A percentile compares a stretch with the other conserved stretches of the same genome.
These are phyloP conservation scores for Podospora tetraspora DNA, from an alignment of 495 filamentous ascomycete species.

Conservation along the genomic window DNA sequence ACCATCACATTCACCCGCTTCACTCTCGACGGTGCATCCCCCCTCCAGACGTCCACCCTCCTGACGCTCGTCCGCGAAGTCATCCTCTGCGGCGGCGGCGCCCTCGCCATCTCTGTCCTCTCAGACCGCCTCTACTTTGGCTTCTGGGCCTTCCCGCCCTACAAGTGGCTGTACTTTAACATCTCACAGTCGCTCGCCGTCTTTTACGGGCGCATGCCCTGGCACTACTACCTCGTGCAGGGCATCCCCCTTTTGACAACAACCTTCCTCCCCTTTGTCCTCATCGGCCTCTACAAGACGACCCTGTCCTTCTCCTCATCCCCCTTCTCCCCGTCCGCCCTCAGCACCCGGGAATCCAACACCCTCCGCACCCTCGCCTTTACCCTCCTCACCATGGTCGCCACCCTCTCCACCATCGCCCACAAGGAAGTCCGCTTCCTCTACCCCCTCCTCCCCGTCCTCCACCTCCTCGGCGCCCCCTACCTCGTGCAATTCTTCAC, in stretches of 20 bases:
- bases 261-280: constrained; percentile 70
- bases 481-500: constrained; percentile 63
- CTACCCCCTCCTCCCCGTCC: constrained; percentile 80
- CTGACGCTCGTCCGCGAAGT: constrained; percentile 56
- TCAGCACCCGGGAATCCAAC: constrained; percentile 35
- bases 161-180: constrained; percentile 90
- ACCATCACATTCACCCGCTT: constrained; percentile 40
- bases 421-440: constrained; percentile 99
- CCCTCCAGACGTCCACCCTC: constrained; percentile 41
- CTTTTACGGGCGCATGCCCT: constrained; percentile 89
- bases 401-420: constrained; percentile 68
- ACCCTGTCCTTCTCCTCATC: constrained; percentile 5
- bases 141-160: constrained; percentile 82
- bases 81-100: constrained; percentile 59
- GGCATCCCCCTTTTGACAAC: constrained; percentile 84
- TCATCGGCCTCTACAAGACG: constrained; percentile 57
- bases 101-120: constrained; percentile 58
- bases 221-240: constrained; percentile 90
- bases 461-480: constrained; percentile 74
- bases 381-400: constrained; percentile 54
- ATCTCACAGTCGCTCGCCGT: constrained; percentile 75
- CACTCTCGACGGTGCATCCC: constrained; percentile 33
- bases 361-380: constrained; percentile 55
- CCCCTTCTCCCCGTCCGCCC: constrained; percentile 27
- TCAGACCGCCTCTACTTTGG: constrained; percentile 80